These are phyloP conservation scores for Mucor irregularis DNA, from an alignment of 371 early-diverging fungal species.

Conservation along the genomic window DNA sequence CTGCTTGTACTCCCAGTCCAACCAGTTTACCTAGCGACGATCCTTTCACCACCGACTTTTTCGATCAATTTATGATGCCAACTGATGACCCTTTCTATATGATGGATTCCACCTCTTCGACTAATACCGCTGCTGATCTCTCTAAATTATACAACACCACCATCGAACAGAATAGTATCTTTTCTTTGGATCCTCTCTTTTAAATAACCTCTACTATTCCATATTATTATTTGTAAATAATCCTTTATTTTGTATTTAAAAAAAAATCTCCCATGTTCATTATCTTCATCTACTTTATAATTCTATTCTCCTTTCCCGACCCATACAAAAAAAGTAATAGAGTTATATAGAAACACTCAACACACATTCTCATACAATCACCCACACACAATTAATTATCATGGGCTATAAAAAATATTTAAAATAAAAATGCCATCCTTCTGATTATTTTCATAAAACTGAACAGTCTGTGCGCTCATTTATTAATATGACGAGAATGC, in stretches of 20 bases:
- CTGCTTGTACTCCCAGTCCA: constrained; percentile 38
- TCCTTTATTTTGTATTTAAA: constrained; percentile 1
- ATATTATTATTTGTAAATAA: constrained; percentile 4
- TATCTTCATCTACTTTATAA: no score
- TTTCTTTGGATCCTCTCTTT: constrained; percentile 31
- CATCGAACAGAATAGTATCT: constrained; percentile 17
- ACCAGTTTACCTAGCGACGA: constrained; percentile 12
- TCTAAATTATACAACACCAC: constrained; percentile 21
- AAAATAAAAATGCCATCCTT: no score
- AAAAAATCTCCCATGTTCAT: background rate
- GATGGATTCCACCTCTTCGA: constrained; percentile 13
- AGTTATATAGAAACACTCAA: no score
- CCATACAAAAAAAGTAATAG: no score
- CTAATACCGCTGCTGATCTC: constrained; percentile 17
- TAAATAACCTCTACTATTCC: background rate
- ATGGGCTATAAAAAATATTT: no score
- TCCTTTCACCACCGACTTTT: constrained; percentile 25
- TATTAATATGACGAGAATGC: no score
- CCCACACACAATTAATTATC: no score
- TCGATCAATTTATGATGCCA: constrained; percentile 44
- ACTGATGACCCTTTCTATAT: constrained; percentile 24
- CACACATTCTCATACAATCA: no score
- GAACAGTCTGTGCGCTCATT: no score
- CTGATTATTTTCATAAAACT: no score
- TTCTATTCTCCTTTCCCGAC: no score